Percentiles rank a stretch among this genome's conserved stretches.
These are phyloP conservation scores for Waitea zeae DNA, from an alignment of 1,284 basidiomycete genomes.

Conservation along the genomic window DNA sequence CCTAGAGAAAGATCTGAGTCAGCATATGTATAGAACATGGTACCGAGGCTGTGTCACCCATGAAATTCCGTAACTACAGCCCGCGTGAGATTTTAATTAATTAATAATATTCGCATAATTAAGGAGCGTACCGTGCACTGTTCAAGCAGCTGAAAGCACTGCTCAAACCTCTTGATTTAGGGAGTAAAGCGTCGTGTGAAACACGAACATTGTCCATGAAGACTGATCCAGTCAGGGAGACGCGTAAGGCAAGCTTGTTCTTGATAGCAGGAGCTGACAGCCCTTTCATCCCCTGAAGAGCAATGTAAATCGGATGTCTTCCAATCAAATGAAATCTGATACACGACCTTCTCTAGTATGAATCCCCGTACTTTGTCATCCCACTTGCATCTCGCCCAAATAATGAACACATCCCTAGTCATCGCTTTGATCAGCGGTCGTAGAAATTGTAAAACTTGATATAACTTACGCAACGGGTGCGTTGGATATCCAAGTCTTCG, in stretches of 20 bases:
- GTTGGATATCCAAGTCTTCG: slow-evolving; percentile 96
- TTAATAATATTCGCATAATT: too few relatives aligned
- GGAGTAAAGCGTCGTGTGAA: slow-evolving; percentile 54
- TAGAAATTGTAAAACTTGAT: not conserved
- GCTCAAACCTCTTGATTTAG: slow-evolving; percentile 58
- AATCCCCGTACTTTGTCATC: slow-evolving; percentile 87
- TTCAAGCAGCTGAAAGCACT: slow-evolving; percentile 87
- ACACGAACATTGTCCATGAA: slow-evolving; percentile 81
- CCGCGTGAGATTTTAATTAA: too few relatives aligned
- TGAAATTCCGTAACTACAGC: too few relatives aligned
- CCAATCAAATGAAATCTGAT: not conserved
- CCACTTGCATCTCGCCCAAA: slow-evolving; percentile 96
- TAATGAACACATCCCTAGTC: slow-evolving; percentile 66
- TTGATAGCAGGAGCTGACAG: slow-evolving; percentile 79
- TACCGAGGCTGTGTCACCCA: too few relatives aligned
- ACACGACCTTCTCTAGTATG: slow-evolving; percentile 67
- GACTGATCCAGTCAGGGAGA: slow-evolving; percentile 83
- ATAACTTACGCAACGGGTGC: slow-evolving; percentile 66
- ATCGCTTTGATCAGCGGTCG: not conserved
- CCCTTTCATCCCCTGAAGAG: slow-evolving; percentile 58
- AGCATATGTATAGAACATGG: too few relatives aligned
- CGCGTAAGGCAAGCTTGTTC: slow-evolving; percentile 85
- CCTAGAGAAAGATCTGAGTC: slow-evolving; percentile 93
- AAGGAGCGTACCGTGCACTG: slow-evolving; percentile 50
- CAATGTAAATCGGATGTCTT: not conserved